Evolutionary conservation across 83 land plant genomes (phyloP), one percentile per base, ranked within the genome.

Genomic region (Thuja plicata): DNA sequence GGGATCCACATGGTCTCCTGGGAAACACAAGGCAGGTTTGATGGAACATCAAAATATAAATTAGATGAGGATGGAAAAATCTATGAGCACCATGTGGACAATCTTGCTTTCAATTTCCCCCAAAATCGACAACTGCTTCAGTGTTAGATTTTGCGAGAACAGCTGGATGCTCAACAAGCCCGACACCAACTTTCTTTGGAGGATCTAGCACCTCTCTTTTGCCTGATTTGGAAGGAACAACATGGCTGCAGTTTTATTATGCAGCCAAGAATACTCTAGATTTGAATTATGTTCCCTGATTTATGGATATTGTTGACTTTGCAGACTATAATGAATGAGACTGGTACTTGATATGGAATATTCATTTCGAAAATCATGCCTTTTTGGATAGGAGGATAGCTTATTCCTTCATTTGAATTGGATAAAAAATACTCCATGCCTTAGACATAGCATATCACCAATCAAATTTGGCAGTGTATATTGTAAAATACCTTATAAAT

Each of bases 61-160:
- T 46, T 95, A 84, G 97, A 95, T 60, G 43, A 93, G 74, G 90
- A 91, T 85, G 97, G 97, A 43, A 95, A 94, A 76, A 95, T 95
- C 86, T 95, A 94, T 80, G 97, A 95, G 86, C 97, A 95, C 86
- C 90, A 92, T 73, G 94, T 95, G 17, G 95, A 95, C 84, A 95
- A 95, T 34, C 88, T 95, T 38, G 95, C 94, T 24, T 91, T 94
- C 79, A 94, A 93, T 88, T 95, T 93, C 83, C 97, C 94, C 1
- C 90, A 87, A 87, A 90, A 41, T 62, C 89, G 54, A 91, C 86
- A 81, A 89, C 92, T 8, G 91, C 89, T 11, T 90, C 92, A 0
- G 95, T 94, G 87, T 79, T 94, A 79, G 95, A 94, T 85, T 88
- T 94, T 91, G 95, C 91, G 55, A 60, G 62, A 41, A 82, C 74